Evolutionary conservation across 148 eudicot species (phyloP).

Genomic region (Vaccinium macrocarpon): DNA sequence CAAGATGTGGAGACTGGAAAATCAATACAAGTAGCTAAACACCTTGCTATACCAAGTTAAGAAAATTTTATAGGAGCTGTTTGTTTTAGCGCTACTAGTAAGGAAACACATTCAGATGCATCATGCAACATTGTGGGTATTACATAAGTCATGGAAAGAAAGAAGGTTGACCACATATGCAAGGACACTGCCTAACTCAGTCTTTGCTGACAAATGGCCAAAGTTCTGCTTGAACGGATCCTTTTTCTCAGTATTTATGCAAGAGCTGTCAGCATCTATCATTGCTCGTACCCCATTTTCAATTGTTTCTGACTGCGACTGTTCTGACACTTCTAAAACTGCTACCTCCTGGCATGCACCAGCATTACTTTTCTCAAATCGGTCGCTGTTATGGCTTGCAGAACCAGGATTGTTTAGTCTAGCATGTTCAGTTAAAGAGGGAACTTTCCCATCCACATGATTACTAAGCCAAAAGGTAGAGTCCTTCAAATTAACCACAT

Average conservation of each 20-base stretch:
- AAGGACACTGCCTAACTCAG: constrained; percentile 25
- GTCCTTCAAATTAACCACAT: constrained; percentile 1
- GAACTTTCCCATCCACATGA: neutral
- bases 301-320: constrained; percentile 11
- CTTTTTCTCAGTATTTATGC: constrained; percentile 18
- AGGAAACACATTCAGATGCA: neutral
- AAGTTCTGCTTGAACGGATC: constrained; percentile 19
- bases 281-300: neutral
- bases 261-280: constrained; percentile 10
- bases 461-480: neutral
- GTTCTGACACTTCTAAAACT: constrained; percentile 14
- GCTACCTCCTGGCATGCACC: constrained; percentile 4
- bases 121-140: neutral
- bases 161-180: neutral
- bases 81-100: neutral
- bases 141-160: neutral
- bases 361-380: neutral
- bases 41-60: neutral
- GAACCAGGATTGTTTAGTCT: neutral
- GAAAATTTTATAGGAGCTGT: neutral
- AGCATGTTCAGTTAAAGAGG: neutral
- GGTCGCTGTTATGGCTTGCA: neutral
- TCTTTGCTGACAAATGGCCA: constrained; percentile 22
- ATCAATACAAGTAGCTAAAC: too few relatives aligned
- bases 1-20: too few relatives aligned